Percentiles rank a stretch among this genome's conserved stretches.
phyloP scores from a whole-genome alignment of 163 green algal genomes.

The Trebouxia gelatinosa region DNA sequence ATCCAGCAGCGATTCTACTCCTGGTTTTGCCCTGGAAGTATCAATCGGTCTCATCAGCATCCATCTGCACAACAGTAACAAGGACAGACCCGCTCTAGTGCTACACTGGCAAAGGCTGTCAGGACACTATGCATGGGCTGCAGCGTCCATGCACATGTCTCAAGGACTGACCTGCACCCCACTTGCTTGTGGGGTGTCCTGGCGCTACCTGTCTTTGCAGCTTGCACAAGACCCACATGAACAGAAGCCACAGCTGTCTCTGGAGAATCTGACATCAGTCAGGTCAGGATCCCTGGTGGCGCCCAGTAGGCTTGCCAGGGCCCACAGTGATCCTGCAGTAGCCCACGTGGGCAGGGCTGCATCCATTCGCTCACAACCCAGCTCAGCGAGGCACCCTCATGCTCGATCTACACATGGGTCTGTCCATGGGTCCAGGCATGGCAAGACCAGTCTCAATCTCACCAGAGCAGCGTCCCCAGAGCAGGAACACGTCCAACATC shows the following conservation, averaged over 20 bases:
- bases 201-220: not conserved
- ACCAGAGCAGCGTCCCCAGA: not conserved
- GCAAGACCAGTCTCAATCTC: too few relatives aligned
- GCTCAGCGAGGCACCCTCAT: not conserved
- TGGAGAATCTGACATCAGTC: not conserved
- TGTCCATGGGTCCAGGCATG: too few relatives aligned
- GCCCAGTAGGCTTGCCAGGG: conserved; percentile 3
- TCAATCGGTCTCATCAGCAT: not conserved
- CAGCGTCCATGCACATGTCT: not conserved
- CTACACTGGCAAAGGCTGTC: conserved; percentile 13
- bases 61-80: conserved; percentile 2
- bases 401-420: not conserved
- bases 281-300: conserved; percentile 8
- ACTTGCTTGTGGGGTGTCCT: not conserved
- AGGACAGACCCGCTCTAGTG: not conserved
- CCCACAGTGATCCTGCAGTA: not conserved
- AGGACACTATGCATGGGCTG: not conserved
- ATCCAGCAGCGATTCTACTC: not conserved
- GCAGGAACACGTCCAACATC: not conserved
- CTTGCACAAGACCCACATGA: conserved; percentile 5
- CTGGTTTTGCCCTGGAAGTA: conserved; percentile 11
- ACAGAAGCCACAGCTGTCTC: not conserved
- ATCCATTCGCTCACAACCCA: not conserved
- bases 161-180: too few relatives aligned
- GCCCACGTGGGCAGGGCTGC: not conserved